phyloP scores from a whole-genome alignment of 805 yeast genomes.

The Barnettozyma vustinii region DNA sequence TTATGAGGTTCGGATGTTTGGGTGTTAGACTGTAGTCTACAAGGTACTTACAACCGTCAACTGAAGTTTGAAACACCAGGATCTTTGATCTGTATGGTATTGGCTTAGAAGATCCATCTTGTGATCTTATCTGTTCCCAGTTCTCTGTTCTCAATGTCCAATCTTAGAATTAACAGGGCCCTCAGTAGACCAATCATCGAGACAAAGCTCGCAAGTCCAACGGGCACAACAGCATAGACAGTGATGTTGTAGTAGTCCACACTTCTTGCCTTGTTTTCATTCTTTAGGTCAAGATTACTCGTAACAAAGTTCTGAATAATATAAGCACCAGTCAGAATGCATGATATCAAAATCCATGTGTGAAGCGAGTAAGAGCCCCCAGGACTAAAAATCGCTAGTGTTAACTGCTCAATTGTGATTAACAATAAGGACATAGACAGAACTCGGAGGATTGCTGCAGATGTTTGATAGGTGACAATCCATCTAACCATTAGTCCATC shows the following conservation, averaged over 20 bases:
- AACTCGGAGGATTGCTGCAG: constrained; percentile 86
- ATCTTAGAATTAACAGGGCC: constrained; percentile 64
- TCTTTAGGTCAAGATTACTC: constrained; percentile 50
- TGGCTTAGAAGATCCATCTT: constrained; percentile 2
- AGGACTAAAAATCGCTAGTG: constrained; percentile 64
- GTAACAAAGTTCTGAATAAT: constrained; percentile 87
- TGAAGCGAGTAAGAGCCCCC: constrained; percentile 72
- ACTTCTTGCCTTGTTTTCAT: constrained; percentile 41
- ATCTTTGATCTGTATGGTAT: no score
- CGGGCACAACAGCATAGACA: constrained; percentile 97
- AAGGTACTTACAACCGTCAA: no score
- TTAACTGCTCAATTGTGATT: constrained; percentile 61
- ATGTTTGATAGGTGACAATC: constrained; percentile 84
- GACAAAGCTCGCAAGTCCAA: constrained; percentile 88
- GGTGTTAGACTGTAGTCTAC: neutral
- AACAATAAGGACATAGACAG: constrained; percentile 74
- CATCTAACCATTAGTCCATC: constrained; percentile 91
- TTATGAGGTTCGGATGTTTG: neutral
- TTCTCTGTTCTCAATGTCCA: constrained; percentile 41
- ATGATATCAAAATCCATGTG: constrained; percentile 88
- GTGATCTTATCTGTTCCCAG: constrained; percentile 7
- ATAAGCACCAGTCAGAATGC: constrained; percentile 73
- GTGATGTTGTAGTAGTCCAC: constrained; percentile 85
- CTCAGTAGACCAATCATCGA: constrained; percentile 85
- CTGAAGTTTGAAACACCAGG: neutral